Conservation (phyloP, 2,329 filamentous ascomycete species). For the Hypoxylon sp. region DNA sequence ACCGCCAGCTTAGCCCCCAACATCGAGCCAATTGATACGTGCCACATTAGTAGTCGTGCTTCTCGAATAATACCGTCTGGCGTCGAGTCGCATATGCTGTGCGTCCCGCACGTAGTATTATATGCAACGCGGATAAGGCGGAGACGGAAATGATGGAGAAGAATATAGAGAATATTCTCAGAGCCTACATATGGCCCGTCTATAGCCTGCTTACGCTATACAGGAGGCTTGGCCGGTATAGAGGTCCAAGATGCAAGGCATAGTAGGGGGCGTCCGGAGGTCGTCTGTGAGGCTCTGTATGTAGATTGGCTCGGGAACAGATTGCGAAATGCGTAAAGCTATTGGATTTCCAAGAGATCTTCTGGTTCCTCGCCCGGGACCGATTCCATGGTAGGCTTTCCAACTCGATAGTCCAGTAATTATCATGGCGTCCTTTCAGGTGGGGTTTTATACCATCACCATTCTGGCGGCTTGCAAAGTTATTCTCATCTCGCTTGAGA, state of each 20-base stretch:
- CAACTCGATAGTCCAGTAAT: conserved; percentile 7
- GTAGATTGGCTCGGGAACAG: conserved; percentile 1
- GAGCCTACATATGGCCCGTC: conserved; percentile 8
- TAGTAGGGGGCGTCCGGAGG: conserved; percentile 6
- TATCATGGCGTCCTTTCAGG: conserved; percentile 25
- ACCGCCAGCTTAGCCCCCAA: conserved; percentile 12
- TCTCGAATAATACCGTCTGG: not conserved
- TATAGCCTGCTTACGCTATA: conserved; percentile 28
- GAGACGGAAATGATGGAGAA: conserved; percentile 2
- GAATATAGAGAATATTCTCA: conserved; percentile 1
- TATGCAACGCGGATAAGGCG: conserved; percentile 11
- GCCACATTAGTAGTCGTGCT: conserved; percentile 15
- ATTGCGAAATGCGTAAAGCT: conserved; percentile 14
- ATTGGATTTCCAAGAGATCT: conserved; percentile 9
- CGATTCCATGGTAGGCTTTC: conserved; percentile 2
- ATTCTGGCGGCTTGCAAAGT: conserved; percentile 24
- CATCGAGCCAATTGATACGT: conserved; percentile 26
- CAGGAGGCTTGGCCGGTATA: conserved; percentile 5
- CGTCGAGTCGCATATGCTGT: conserved; percentile 26
- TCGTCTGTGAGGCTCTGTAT: conserved; percentile 26
- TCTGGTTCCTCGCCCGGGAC: not conserved
- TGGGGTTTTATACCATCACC: conserved; percentile 27
- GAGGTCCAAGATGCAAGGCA: conserved; percentile 13
- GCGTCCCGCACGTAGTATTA: conserved; percentile 20
- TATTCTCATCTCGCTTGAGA: conserved; percentile 17